A percentile compares a stretch with the other conserved stretches of the same genome.
These are phyloP conservation scores for Parachlorella kessleri DNA, from an alignment of 139 green algal genomes.

Conservation along the genomic window DNA sequence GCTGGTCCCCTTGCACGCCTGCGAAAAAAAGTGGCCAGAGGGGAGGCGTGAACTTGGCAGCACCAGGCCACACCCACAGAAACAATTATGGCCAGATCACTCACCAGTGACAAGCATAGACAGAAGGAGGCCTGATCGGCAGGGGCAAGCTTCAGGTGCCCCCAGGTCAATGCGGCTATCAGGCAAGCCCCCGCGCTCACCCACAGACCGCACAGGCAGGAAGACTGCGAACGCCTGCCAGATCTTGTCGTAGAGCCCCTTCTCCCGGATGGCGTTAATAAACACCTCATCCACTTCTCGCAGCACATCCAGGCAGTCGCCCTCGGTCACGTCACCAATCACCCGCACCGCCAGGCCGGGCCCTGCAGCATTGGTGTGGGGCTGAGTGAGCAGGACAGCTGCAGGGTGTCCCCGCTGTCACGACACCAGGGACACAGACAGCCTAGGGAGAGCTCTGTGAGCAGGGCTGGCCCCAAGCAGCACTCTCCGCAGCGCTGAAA, in stretches of 20 bases:
- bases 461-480: no score
- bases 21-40: neutral
- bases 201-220: slow-evolving; percentile 86
- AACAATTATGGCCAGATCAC: no score
- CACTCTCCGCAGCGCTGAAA: no score
- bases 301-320: slow-evolving; percentile 35
- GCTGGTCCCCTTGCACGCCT: slow-evolving; percentile 94
- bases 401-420: no score
- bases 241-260: slow-evolving; percentile 98
- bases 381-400: no score
- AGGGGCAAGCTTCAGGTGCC: neutral
- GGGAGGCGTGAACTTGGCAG: neutral
- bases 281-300: slow-evolving; percentile 96
- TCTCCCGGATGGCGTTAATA: slow-evolving; percentile 92
- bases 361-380: no score
- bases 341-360: slow-evolving; percentile 96
- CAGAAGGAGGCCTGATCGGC: neutral
- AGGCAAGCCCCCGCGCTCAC: no score
- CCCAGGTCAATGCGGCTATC: no score
- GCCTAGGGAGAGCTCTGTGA: no score
- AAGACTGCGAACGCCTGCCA: slow-evolving; percentile 99
- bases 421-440: no score
- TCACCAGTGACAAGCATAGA: no score
- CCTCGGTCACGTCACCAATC: slow-evolving; percentile 91
- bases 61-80: no score